A percentile compares a stretch with the other conserved stretches of the same genome.
These are phyloP conservation scores for Aspergillus avenaceus DNA, from an alignment of 495 filamentous ascomycete genomes.

Conservation along the genomic window DNA sequence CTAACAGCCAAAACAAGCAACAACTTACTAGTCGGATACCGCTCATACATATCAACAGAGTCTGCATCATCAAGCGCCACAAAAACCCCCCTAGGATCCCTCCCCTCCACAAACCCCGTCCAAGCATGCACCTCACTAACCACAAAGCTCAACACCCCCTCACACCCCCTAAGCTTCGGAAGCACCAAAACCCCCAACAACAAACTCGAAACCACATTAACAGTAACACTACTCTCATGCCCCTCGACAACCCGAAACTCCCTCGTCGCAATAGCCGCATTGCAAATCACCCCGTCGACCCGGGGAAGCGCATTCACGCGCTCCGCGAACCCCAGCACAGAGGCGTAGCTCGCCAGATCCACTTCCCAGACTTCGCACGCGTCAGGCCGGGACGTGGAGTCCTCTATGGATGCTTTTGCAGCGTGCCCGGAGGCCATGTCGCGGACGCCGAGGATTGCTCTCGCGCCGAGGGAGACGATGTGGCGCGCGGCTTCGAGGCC, in stretches of 20 bases:
- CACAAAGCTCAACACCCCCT: conserved; percentile 26
- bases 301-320: conserved; percentile 28
- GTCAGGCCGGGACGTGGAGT: conserved; percentile 25
- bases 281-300: conserved; percentile 41
- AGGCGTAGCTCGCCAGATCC: conserved; percentile 42
- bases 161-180: conserved; percentile 36
- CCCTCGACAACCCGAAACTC: conserved; percentile 29
- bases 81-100: conserved; percentile 28
- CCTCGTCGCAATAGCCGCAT: conserved; percentile 37
- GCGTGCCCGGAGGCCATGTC: conserved; percentile 41
- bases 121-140: conserved; percentile 37
- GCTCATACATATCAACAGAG: conserved; percentile 21
- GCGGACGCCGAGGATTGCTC: conserved; percentile 54
- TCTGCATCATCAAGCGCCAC: conserved; percentile 26
- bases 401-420: conserved; percentile 31
- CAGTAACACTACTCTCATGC: conserved; percentile 45
- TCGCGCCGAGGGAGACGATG: conserved; percentile 41
- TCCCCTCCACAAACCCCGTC: conserved; percentile 28
- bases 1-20: conserved; percentile 45
- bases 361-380: conserved; percentile 52
- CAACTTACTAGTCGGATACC: conserved; percentile 52
- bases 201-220: conserved; percentile 51
- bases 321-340: conserved; percentile 36
- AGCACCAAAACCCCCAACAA: conserved; percentile 43
- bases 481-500: conserved; percentile 48